Base-by-base conservation (phyloP, 2,329 filamentous ascomycete genomes). In the Stagonosporopsis tanaceti region DNA sequence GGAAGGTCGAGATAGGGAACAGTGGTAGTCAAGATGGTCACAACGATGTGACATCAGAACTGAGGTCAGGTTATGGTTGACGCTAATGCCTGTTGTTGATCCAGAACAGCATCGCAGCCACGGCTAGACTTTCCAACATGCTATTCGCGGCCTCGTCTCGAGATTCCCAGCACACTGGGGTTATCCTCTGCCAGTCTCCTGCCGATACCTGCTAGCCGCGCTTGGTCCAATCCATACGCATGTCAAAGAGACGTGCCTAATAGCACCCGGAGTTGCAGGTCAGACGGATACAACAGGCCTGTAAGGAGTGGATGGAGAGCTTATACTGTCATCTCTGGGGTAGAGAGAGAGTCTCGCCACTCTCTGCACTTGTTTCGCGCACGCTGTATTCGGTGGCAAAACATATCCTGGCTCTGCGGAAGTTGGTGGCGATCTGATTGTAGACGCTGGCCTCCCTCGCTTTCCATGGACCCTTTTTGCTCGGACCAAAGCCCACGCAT, bases 81-180 rank as follows among this genome's bases (percentile, higher is more conserved):
- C 50, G 50, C 50, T 52, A 52, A 52, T 52, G 50, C 50, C 17
- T 39, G 24, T 30, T 39, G 41, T 44, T 44, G 41, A 46, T 30
- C 34, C 50, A 39, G 50, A 39, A 48, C 35, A 40, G 12, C 27
- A 50, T 14, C 37, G 47, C 35, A 32, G 24, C 20, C n/a, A 41
- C 37, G 41, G 41, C 35, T 52, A 30, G 28, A 30, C 47, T 38
- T 44, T 46, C 50, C 41, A 12, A 15, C 11, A 22, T 17, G 25
- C 34, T 34, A 32, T 38, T 41, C 40, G 40, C 24, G 24, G 38
- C 17, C 17, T 39, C 40, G 28, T 50, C 37, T n/a, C n/a, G 35
- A 39, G 27, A 39, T 20, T 22, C 35, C 24, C 35, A 38, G 37
- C 46, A n/a, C 37, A 17, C 35, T 9, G 17, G n/a, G 2, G 17